Percentiles rank a stretch among this genome's conserved stretches.
Conservation (phyloP, 2,329 filamentous ascomycete species). For the Mycogone perniciosa region DNA sequence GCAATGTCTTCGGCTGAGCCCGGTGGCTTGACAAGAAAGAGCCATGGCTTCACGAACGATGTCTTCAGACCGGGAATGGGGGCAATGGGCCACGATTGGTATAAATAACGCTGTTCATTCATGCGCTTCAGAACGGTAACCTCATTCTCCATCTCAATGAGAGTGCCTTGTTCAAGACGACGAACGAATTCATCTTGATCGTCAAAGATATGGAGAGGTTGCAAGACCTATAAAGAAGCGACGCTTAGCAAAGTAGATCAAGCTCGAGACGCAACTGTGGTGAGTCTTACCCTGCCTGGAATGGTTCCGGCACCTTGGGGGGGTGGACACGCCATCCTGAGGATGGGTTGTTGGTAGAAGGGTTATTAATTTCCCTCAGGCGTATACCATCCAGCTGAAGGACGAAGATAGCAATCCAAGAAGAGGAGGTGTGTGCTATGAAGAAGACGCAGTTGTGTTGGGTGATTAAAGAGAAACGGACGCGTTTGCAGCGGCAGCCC, state of each 20-base stretch:
- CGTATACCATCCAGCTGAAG: too few relatives aligned
- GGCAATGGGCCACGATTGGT: constrained; percentile 26
- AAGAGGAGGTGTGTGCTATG: too few relatives aligned
- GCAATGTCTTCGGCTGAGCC: constrained; percentile 12
- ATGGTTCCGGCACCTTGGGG: too few relatives aligned
- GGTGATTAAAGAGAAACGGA: background rate
- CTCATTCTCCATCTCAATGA: constrained; percentile 31
- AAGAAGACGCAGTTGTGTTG: too few relatives aligned
- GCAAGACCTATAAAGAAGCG: background rate
- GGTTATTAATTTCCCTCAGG: too few relatives aligned
- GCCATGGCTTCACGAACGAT: constrained; percentile 26
- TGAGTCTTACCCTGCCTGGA: too few relatives aligned
- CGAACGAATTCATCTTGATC: constrained; percentile 20
- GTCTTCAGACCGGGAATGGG: constrained; percentile 24
- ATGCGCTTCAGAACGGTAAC: constrained; percentile 18
- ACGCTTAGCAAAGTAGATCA: background rate
- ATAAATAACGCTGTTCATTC: constrained; percentile 19
- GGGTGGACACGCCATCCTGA: too few relatives aligned
- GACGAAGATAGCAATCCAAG: too few relatives aligned
- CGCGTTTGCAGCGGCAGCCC: background rate
- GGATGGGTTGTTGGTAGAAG: too few relatives aligned
- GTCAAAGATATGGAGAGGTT: constrained; percentile 17
- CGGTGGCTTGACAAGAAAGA: constrained; percentile 25
- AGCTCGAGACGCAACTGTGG: background rate
- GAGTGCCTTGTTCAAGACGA: constrained; percentile 26